A percentile compares a stretch with the other conserved stretches of the same genome.
phyloP scores from a whole-genome alignment of 2,329 filamentous ascomycete genomes.

The Alternaria ethzedia region DNA sequence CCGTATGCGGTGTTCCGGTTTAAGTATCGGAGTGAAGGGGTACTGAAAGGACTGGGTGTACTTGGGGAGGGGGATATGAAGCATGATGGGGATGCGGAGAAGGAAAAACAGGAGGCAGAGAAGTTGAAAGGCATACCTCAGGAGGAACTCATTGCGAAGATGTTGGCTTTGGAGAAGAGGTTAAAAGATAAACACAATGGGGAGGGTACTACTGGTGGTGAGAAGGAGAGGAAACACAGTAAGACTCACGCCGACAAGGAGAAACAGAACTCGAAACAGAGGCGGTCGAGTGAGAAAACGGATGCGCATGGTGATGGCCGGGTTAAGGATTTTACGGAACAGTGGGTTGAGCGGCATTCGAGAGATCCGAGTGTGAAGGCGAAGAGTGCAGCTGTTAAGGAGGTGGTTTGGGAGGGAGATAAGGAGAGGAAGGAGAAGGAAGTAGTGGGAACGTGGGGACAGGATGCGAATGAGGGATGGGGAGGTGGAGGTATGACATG shows the following conservation, averaged over 20 bases:
- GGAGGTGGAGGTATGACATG: background rate
- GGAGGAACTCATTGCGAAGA: constrained; percentile 17
- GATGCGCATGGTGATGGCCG: constrained; percentile 1
- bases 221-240: background rate
- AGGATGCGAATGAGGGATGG: background rate
- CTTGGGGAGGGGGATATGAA: constrained; percentile 18
- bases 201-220: background rate
- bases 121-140: constrained; percentile 36
- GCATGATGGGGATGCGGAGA: background rate
- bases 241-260: background rate
- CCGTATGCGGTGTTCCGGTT: constrained; percentile 58
- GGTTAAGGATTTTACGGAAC: constrained; percentile 20
- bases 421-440: background rate
- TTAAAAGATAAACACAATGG: constrained; percentile 24
- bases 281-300: background rate
- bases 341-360: constrained; percentile 31
- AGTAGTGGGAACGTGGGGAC: background rate
- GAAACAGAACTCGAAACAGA: background rate
- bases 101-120: background rate
- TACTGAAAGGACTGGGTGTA: constrained; percentile 40
- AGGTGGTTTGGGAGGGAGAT: background rate
- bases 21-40: constrained; percentile 49
- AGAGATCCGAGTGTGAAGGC: constrained; percentile 9
- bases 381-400: background rate
- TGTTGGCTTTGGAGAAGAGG: constrained; percentile 28